Evolutionary conservation across 169 alveolate genomes (phyloP).

Genomic region (Plasmodium inui): DNA sequence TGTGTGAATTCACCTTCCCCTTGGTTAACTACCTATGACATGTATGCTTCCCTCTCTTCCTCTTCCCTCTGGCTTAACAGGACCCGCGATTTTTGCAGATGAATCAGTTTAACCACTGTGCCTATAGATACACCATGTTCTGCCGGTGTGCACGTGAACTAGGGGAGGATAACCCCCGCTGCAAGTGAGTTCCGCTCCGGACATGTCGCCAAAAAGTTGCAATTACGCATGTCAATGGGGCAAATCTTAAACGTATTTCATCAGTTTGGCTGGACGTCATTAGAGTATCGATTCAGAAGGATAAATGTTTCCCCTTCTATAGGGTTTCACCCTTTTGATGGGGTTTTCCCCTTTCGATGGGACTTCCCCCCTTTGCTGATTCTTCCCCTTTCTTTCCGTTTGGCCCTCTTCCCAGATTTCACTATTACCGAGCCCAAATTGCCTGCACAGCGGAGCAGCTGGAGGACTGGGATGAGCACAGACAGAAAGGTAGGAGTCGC

Average conservation of each 20-base stretch:
- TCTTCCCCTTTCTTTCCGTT: background rate
- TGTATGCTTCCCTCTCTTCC: background rate
- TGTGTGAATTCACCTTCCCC: background rate
- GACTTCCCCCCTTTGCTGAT: background rate
- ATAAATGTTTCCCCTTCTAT: background rate
- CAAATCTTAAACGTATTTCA: background rate
- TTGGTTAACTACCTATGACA: background rate
- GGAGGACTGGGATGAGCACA: constrained; percentile 71
- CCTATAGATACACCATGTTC: constrained; percentile 80
- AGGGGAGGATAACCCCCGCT: constrained; percentile 86
- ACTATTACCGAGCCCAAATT: constrained; percentile 84
- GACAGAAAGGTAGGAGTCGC: constrained; percentile 43
- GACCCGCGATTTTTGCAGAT: constrained; percentile 84
- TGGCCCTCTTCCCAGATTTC: constrained; percentile 76
- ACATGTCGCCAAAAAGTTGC: background rate
- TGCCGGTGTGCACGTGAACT: constrained; percentile 85
- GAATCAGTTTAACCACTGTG: constrained; percentile 80
- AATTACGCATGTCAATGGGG: background rate
- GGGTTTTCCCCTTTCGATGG: background rate
- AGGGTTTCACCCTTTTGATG: background rate
- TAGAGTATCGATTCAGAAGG: background rate
- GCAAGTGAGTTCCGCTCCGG: constrained; percentile 72
- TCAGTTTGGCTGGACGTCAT: background rate
- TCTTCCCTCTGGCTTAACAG: constrained; percentile 29
- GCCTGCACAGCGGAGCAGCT: constrained; percentile 85